Conservation (phyloP, 345 rosid genomes). For the Turnera subulata region DNA sequence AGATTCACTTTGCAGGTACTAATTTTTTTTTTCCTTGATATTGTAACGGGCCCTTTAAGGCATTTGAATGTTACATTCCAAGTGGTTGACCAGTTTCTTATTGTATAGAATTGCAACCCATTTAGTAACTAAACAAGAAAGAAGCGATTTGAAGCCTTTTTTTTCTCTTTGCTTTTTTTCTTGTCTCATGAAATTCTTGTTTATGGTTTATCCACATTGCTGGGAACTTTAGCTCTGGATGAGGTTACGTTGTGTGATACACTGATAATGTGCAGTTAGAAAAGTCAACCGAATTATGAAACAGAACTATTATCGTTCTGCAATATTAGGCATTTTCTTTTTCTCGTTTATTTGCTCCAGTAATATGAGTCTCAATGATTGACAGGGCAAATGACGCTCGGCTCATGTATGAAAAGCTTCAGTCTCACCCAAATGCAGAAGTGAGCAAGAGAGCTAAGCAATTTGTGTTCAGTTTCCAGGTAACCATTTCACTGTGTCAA, state of each 20-base stretch:
- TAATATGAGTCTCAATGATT: conserved; percentile 13
- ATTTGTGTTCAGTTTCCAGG: conserved; percentile 85
- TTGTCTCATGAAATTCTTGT: no score
- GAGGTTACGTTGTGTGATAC: no score
- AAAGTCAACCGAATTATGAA: no score
- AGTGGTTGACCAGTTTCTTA: neutral
- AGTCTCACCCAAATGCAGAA: conserved; percentile 62
- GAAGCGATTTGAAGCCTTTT: no score
- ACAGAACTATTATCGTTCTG: neutral
- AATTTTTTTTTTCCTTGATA: neutral
- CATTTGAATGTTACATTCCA: no score
- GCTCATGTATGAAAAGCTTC: conserved; percentile 79
- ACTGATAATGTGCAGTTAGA: no score
- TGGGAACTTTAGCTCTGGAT: no score
- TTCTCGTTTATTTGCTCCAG: neutral
- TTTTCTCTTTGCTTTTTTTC: no score
- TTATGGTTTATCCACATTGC: no score
- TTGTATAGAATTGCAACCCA: neutral
- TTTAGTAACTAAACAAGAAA: neutral
- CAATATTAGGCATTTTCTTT: neutral
- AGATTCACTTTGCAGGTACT: conserved; percentile 72
- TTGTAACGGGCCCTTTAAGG: no score
- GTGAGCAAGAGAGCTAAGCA: conserved; percentile 78
- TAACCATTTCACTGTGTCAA: no score
- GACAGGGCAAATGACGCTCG: conserved; percentile 66